Percentiles rank a stretch among this genome's conserved stretches.
phyloP scores from a whole-genome alignment of 1,284 basidiomycete genomes.

The Pseudomicrostroma phylloplanum region DNA sequence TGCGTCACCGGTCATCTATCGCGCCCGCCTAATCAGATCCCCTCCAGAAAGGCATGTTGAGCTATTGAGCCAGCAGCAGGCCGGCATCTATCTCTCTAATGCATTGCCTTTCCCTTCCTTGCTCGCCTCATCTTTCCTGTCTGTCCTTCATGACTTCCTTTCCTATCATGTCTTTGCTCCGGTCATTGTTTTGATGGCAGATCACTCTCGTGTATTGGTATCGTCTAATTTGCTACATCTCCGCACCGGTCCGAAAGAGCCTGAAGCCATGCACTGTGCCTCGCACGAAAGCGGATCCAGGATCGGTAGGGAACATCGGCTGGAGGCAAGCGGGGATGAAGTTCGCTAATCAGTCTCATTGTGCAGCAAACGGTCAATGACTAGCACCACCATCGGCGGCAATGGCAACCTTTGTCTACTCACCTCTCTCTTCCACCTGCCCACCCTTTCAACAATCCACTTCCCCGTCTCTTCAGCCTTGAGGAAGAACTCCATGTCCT shows the following conservation, averaged over 20 bases:
- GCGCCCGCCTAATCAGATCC: too few species aligned
- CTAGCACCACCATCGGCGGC: too few species aligned
- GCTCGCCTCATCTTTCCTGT: too few species aligned
- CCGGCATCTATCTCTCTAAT: too few species aligned
- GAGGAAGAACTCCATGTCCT: constrained; percentile 76
- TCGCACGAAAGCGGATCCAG: constrained; percentile 67
- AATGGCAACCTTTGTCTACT: constrained; percentile 28
- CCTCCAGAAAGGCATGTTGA: too few species aligned
- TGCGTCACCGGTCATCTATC: too few species aligned
- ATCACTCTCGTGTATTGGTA: too few species aligned
- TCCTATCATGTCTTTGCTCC: too few species aligned
- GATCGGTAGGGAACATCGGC: constrained; percentile 80
- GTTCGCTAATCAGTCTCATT: neutral
- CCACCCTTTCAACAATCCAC: constrained; percentile 70
- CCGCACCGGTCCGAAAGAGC: constrained; percentile 40
- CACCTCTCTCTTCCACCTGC: constrained; percentile 63
- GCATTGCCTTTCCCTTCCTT: too few species aligned
- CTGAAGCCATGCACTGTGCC: constrained; percentile 73
- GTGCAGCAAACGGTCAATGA: constrained; percentile 8
- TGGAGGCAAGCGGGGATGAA: constrained; percentile 49
- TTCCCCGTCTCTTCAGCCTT: constrained; percentile 61
- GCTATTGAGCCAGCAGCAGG: too few species aligned
- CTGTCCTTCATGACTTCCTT: too few species aligned
- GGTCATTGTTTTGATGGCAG: too few species aligned
- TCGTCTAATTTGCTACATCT: neutral